Base-by-base conservation (phyloP, 495 filamentous ascomycete species). In the Glonium stellatum region DNA sequence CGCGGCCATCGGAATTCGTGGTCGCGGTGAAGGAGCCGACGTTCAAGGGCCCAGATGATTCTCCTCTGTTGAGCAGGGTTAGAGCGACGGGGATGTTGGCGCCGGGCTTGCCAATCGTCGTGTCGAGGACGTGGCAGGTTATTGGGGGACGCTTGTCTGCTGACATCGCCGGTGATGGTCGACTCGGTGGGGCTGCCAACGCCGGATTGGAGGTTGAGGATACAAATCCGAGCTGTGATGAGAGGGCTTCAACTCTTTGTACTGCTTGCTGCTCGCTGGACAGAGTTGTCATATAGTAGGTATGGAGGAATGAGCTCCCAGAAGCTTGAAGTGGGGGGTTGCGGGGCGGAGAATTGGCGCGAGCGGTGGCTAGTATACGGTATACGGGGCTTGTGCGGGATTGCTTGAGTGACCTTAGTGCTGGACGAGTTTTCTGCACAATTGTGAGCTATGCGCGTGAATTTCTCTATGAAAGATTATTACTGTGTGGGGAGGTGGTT, bases 1-100 rank as follows among this genome's bases (percentile, higher is more conserved):
- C 84, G 54, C 93, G 85, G 60, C 93, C 93, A 76, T 98, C 93
- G 62, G 81, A 76, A 76, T 95, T 86, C 57, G 93, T 97, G 8
- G 73, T 78, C 25, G 83, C 86, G 44, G 78, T 81, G 75, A 85
- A 88, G 54, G 76, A 75, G 25, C 75, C 67, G 23, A 70, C 59
- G 31, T 73, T 63, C 47, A 64, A 48, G 56, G 67, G 57, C 52
- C 42, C 61, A 52, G 61, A 75, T 55, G 68, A 13, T 18, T 6
- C 47, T 49, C 46, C 34, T 72, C 46, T 27, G 67, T 41, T 9
- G 74, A 74, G 58, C 34, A 84, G 76, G 0, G 77, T 82, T 54
- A 87, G 73, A 10, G 75, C 77, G 44, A 82, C 82, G 46, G 78
- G 71, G 61, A 88, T 77, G 62, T 75, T 73, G 31, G 80, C 69